Base-by-base conservation (phyloP, 306 rosid genomes). In the Canavalia gladiata region DNA sequence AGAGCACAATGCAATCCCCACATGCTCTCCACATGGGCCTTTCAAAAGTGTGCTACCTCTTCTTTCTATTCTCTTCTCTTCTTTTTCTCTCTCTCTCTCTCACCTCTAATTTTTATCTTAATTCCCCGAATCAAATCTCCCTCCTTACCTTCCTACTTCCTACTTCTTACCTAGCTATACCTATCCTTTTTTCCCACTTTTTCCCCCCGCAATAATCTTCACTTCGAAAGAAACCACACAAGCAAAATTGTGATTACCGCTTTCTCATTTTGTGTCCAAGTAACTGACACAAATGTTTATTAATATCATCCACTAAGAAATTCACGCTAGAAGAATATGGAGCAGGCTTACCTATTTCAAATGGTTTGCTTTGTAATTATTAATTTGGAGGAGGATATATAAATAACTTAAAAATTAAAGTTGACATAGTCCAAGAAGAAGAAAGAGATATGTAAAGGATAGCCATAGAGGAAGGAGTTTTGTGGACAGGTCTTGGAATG, bases 1-100 rank as follows among this genome's bases (percentile, higher is more conserved):
- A 73, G 75, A 78, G 83, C 56, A 80, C 66, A 79, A 30, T 60
- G 66, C 78, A 75, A 78, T 79, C 88, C 91, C 85, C 93, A 89
- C 93, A 92, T 86, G 92, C 90, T 76, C 87, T 79, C 93, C 93
- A 89, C 95, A 89, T 90, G 94, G 74, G 52, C 72, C 82, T 84
- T 84, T 86, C 71, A 76, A 78, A 88, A 90, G 75, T 68, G 74
- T 84, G 68, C 39, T 10, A 34, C 58, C 66, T 35, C 78, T 68
- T 18, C 57, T 71, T 56, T 57, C 29, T 28, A 33, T 72, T 86
- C 75, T 54, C 13, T 39, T 11, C 7, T 64, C 13, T 41, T 3
- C 7, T 33, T 3, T 45, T 1, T 52, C 25, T 18, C 25, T 6
- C 11, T 43, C 1, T 60, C n/a, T n/a, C 29, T 31, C 35, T 49